Base-by-base conservation (phyloP, 2,329 filamentous ascomycete genomes). In the Fusarium pseudocircinatum region DNA sequence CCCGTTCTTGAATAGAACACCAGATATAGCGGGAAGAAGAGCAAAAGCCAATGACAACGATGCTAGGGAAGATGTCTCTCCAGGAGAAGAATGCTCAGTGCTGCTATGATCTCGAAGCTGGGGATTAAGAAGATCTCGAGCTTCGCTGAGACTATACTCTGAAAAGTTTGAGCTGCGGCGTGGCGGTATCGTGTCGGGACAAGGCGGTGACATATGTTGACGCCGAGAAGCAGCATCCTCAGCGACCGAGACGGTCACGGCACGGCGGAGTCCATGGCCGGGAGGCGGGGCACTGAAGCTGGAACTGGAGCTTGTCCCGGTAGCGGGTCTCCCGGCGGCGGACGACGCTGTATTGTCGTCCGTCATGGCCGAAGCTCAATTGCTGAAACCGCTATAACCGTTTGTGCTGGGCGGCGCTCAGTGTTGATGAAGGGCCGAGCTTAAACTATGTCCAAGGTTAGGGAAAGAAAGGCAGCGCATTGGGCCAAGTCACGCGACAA, bases 1-100 rank as follows among this genome's bases (percentile, higher is more conserved):
- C 18, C 96, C 96, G 83, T 97, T 93, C 69, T 93, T 89, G 80
- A 97, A 97, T 63, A 98, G 85, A 54, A 97, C 83, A 0, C 95
- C 96, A 2, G 91, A 94, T n/a, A 97, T 80, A 2, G 95, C 95
- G 7, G 96, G 96, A 20, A 98, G 84, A 53, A 98, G 87, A 6
- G 94, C 95, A 79, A 97, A 92, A 0, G 90, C 92, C 39, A 98
- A 84, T 2, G 96, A 95, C n/a, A 93, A 85, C 4, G 91, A 93
- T 69, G 96, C 91, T 89, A 94, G 94, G 69, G 91, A 87, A 4
- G 93, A 92, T 60, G 89, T 85, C 42, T 92, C 89, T 22, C 47
- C 62, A 12, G 85, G 81, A 24, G 83, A 77, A 32, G 83, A 66
- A 34, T 86, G 73, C 34, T 61, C 72, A 26, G 34, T 39, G 32